Base-by-base conservation (phyloP, 345 rosid genomes). In the Eucalyptus pumila region DNA sequence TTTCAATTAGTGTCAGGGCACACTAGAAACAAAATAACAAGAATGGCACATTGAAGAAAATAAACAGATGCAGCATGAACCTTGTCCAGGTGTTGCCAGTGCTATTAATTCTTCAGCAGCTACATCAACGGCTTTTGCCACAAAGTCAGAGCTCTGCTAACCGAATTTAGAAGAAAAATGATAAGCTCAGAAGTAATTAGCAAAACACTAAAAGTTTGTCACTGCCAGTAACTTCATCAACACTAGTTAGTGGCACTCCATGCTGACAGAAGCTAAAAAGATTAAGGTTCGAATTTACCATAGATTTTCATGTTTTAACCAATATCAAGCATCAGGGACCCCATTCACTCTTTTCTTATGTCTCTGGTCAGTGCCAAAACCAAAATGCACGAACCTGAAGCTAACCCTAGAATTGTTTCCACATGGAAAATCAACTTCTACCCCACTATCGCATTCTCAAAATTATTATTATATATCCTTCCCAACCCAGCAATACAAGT, bases 61-160 rank as follows among this genome's bases (percentile, higher is more conserved):
- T 12, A 81, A 51, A 88, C 58, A 58, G 76, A 51, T 50, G 56
- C 27, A 56, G 49, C 49, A 16, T 51, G 27, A 89, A 96, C 98
- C 98, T 96, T 92, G 90, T 91, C 95, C 93, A 80, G 96, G 94
- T 90, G 92, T 91, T 80, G 97, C 98, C 87, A 97, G 94, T 87
- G 94, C 92, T 87, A 93, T 90, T 44, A 97, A 89, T 93, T 97
- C 99, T 86, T 91, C 80, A 11, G 92, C 96, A 58, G 96, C 99
- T 81, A 96, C 44, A 89, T 95, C 94, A 86, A 97, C 89, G 54
- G 97, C 98, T 67, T 92, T 91, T 60, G 93, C 89, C 47, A 90
- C 97, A 92, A 95, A 96, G 44, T 95, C 94, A 60, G 98, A 91
- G 88, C 90, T 93, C 99, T 97, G 87, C 9, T n/a, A 50, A 72